These are phyloP conservation scores for Kazachstania sp. DNA, from an alignment of 1,139 yeast genomes.

Conservation along the genomic window DNA sequence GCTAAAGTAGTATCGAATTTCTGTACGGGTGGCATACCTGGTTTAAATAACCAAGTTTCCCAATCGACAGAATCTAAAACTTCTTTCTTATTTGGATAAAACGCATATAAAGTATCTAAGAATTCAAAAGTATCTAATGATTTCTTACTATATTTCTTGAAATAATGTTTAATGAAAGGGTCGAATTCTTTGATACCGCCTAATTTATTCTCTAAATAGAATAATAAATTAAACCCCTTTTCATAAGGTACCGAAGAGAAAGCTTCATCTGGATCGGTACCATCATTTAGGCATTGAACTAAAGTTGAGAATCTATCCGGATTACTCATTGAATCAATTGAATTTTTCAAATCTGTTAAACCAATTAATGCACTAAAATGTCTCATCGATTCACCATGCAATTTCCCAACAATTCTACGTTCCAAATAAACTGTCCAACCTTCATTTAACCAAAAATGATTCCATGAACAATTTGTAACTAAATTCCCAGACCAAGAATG, in stretches of 20 bases:
- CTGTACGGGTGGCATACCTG: slow-evolving; percentile 87
- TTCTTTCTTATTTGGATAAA: slow-evolving; percentile 28
- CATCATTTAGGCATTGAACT: slow-evolving; percentile 59
- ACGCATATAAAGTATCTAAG: slow-evolving; percentile 64
- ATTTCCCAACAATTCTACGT: slow-evolving; percentile 67
- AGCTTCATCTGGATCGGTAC: slow-evolving; percentile 78
- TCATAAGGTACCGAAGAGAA: slow-evolving; percentile 86
- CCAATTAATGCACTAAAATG: slow-evolving; percentile 82
- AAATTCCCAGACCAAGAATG: slow-evolving; percentile 91
- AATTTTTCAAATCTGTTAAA: slow-evolving; percentile 69
- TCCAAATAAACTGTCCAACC: slow-evolving; percentile 97
- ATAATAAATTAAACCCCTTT: slow-evolving; percentile 76
- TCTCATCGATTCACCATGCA: slow-evolving; percentile 70
- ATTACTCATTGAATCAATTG: slow-evolving; percentile 53
- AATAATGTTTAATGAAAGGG: slow-evolving; percentile 72
- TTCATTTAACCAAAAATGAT: slow-evolving; percentile 90
- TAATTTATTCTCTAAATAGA: slow-evolving; percentile 56
- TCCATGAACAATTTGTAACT: slow-evolving; percentile 87
- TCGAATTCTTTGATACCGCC: slow-evolving; percentile 61
- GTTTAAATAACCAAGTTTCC: slow-evolving; percentile 70
- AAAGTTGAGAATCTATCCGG: slow-evolving; percentile 50
- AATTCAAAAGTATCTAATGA: slow-evolving; percentile 80
- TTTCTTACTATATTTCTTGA: slow-evolving; percentile 54
- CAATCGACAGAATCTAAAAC: slow-evolving; percentile 66
- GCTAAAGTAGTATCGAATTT: slow-evolving; percentile 70